Conservation (phyloP, 441 rosid species). For the Gossypium davidsonii region DNA sequence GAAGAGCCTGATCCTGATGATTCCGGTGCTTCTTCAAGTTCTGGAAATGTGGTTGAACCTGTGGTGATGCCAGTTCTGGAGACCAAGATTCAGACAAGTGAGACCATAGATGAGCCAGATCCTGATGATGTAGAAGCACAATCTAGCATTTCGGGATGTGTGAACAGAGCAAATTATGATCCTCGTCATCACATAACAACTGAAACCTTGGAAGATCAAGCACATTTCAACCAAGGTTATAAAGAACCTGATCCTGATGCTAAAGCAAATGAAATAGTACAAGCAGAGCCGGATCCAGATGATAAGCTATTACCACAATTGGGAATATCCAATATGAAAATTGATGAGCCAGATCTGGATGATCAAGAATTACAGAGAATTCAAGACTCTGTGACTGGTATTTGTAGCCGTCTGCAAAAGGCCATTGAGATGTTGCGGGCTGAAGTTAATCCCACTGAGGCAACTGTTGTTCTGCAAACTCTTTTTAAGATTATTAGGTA, state of each 20-base stretch:
- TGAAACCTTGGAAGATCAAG: slow-evolving; percentile 20
- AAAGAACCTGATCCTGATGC: slow-evolving; percentile 30
- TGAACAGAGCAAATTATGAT: slow-evolving; percentile 21
- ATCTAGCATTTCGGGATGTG: slow-evolving; percentile 11
- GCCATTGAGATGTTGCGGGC: slow-evolving; percentile 50
- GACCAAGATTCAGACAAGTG: slow-evolving; percentile 12
- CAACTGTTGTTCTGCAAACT: slow-evolving; percentile 45
- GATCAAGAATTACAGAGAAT: slow-evolving; percentile 70
- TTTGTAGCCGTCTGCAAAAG: slow-evolving; percentile 59
- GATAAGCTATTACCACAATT: slow-evolving; percentile 20
- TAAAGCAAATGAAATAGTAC: slow-evolving; percentile 17
- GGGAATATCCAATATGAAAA: slow-evolving; percentile 33
- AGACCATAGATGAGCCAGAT: slow-evolving; percentile 45
- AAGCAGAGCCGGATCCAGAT: slow-evolving; percentile 38
- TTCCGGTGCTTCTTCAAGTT: slow-evolving; percentile 11
- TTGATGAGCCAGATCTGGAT: slow-evolving; percentile 72
- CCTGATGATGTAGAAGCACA: slow-evolving; percentile 44
- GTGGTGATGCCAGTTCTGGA: slow-evolving; percentile 15
- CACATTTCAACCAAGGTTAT: slow-evolving; percentile 14
- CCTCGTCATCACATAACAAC: slow-evolving; percentile 8
- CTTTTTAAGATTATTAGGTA: slow-evolving; percentile 75
- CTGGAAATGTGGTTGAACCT: slow-evolving; percentile 15
- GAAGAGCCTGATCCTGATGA: slow-evolving; percentile 37
- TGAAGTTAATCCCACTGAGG: slow-evolving; percentile 48
- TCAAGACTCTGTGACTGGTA: slow-evolving; percentile 62